Evolutionary conservation across 768 basidiomycete species (phyloP), one percentile per base, ranked within the genome.

Genomic region (Tylopilus balloui): DNA sequence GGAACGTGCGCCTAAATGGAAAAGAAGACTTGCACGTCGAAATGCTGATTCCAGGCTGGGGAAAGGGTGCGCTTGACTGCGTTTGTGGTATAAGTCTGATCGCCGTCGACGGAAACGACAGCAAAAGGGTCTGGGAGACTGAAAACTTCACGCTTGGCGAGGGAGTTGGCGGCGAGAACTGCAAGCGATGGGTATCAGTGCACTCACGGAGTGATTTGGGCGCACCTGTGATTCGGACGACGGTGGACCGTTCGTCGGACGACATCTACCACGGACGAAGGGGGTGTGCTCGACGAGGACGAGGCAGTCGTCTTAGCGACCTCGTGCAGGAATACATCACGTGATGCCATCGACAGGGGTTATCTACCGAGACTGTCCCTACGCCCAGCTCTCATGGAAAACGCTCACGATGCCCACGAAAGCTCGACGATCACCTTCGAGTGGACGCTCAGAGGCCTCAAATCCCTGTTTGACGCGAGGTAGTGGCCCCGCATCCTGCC

Each of bases 91-190:
- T 79, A 81, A 13, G 86, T 86, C 66, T 92, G 86, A 58, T 89
- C 84, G 40, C 82, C 85, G 61, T 92, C 91, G 51, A 92, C 86
- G 6, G 87, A 89, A 41, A 95, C 75, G 12, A 92, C 86, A 7
- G 88, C 91, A 62, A 92, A 92, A 4, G 92, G 92, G 68, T 92
- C 90, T 3, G 92, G 92, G 10, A 91, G 75, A 56, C 86, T 75
- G 62, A 91, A 80, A 7, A 91, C 70, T 58, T 90, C 88, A 24
- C 88, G 80, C 64, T 90, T 91, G 53, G 73, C 77, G 23, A 92
- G 78, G 31, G 80, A 79, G 55, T 76, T 81, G 34, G 89, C 92
- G 23, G 84, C 85, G 59, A 85, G 82, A 48, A 92, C 89, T 91
- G 58, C 25, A 29, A n/a, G 31, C n/a, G 37, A 41, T 50, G 32